A percentile compares a stretch with the other conserved stretches of the same genome.
Evolutionary conservation across 1,284 basidiomycete genomes (phyloP).

Genomic region (Rhodotorula glutinis): DNA sequence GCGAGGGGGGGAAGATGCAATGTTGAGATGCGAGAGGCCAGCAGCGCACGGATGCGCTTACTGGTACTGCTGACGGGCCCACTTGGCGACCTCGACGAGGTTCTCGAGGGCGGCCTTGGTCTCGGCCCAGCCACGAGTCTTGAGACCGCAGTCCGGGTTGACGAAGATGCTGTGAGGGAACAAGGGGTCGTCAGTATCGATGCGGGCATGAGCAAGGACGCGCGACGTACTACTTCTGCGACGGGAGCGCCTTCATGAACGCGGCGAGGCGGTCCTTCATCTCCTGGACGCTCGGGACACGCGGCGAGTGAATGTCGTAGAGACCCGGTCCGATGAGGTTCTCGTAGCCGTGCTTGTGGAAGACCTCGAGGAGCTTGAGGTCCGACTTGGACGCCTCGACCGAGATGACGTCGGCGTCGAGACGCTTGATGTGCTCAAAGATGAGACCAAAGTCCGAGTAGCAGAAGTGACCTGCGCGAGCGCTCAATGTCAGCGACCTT

Average conservation of each 20-base stretch:
- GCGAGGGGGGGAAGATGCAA: not conserved
- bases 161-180: slow-evolving; percentile 57
- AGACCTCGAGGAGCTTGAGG: slow-evolving; percentile 94
- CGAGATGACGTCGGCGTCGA: slow-evolving; percentile 94
- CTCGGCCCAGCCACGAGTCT: slow-evolving; percentile 85
- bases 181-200: not conserved
- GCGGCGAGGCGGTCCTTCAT: slow-evolving; percentile 87
- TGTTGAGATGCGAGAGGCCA: slow-evolving; percentile 25
- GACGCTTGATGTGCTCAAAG: slow-evolving; percentile 93
- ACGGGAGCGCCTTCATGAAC: slow-evolving; percentile 54
- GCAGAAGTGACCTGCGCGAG: slow-evolving; percentile 46
- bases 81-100: slow-evolving; percentile 61
- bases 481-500: no score
- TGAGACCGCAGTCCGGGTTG: slow-evolving; percentile 76
- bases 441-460: slow-evolving; percentile 82
- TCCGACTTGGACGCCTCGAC: slow-evolving; percentile 59
- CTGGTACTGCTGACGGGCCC: slow-evolving; percentile 32
- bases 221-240: slow-evolving; percentile 25
- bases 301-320: slow-evolving; percentile 55
- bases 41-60: slow-evolving; percentile 1
- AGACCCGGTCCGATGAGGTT: slow-evolving; percentile 87
- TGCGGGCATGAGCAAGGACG: no score
- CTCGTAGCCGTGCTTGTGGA: slow-evolving; percentile 73
- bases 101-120: slow-evolving; percentile 82
- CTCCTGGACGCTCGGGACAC: slow-evolving; percentile 90